Conservation (phyloP, 2,329 filamentous ascomycete genomes). For the Aspergillus udagawae region DNA sequence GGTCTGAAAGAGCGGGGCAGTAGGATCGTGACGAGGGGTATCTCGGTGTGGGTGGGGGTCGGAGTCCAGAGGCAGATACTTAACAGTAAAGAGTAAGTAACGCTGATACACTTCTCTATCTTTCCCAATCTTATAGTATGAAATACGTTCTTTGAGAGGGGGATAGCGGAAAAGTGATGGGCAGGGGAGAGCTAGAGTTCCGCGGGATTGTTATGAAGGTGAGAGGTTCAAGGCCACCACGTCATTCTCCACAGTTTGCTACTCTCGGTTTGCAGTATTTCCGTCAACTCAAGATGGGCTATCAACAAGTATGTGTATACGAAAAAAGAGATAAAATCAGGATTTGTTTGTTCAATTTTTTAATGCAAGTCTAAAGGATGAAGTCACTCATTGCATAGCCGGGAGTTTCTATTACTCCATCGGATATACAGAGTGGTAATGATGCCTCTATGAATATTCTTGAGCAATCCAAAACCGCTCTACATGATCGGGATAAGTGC, state of each 20-base stretch:
- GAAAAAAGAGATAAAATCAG: neutral
- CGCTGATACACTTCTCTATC: neutral
- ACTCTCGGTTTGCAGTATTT: neutral
- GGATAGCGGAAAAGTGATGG: neutral
- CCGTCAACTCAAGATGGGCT: neutral
- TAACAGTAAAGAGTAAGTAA: neutral
- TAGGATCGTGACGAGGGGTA: conserved; percentile 3
- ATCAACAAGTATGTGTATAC: neutral
- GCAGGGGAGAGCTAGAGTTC: conserved; percentile 2
- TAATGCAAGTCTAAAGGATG: neutral
- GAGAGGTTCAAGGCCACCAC: conserved; percentile 18
- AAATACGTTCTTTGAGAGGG: neutral
- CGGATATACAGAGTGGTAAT: neutral
- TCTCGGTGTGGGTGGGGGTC: neutral
- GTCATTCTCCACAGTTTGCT: conserved; percentile 27
- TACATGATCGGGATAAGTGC: neutral
- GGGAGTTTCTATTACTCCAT: neutral
- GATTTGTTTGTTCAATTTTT: neutral
- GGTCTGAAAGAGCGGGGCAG: neutral
- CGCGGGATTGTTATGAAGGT: conserved; percentile 1
- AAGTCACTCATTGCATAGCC: neutral
- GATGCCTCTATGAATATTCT: neutral
- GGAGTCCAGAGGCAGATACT: neutral
- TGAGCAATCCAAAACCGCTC: neutral
- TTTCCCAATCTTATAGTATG: neutral